Base-by-base conservation (phyloP, 208 protist species). In the Acanthamoeba healyi region DNA sequence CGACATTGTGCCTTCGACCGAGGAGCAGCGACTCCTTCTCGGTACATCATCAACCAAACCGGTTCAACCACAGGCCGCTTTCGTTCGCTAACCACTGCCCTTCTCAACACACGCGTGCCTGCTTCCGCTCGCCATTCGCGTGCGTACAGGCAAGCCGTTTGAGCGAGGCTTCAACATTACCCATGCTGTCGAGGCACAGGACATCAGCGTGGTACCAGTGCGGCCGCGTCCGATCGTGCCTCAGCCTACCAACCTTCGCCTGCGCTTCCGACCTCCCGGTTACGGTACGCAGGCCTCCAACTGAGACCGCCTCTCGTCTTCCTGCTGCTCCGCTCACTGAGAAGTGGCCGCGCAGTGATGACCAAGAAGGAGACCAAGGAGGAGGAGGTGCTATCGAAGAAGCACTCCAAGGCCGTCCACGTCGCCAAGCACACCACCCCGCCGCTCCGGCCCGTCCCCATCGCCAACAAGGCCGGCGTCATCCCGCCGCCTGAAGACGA, bases 261-360 rank as follows among this genome's bases (percentile, higher is more conserved):
- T 82, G 72, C 72, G 72, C 42, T 82, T 82, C 72, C 72, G 72
- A 51, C 72, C 72, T 24, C 72, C 72, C 10, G 72, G 72, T 38
- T 82, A 82, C 72, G 72, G 72, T 82, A 51, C 17, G 44, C 34
- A 12, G 26, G 9, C 63, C 4, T 72, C n/a, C 58, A 22, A 5
- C 58, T 24, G 10, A 5, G 12, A 12, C 58, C 58, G 24, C 24
- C 7, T 5, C 58, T 65, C 58, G n/a, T n/a, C n/a, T n/a, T n/a
- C n/a, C 58, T 29, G 15, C 58, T 29, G 3, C 58, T n/a, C n/a
- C n/a, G n/a, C n/a, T n/a, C n/a, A n/a, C n/a, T n/a, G n/a, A n/a
- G n/a, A n/a, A n/a, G n/a, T n/a, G n/a, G n/a, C n/a, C 12, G 15
- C 9, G 9, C 72, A 82, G 72, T 82, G 72, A 82, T 82, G 72